Evolutionary conservation across 2,329 filamentous ascomycete species (phyloP).

Genomic region (Thielaviopsis populi): DNA sequence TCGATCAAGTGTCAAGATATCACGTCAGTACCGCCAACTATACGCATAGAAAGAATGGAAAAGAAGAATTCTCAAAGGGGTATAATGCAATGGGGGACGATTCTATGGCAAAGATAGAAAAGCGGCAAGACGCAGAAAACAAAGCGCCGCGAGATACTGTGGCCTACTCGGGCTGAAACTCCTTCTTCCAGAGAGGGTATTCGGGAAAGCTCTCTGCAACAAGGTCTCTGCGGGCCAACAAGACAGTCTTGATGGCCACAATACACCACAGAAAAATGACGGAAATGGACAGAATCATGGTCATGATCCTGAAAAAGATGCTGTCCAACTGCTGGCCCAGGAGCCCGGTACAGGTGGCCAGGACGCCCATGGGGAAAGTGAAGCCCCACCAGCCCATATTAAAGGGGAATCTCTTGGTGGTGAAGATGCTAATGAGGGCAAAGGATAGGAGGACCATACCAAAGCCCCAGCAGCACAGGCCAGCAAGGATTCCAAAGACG

Average conservation of each 20-base stretch:
- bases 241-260: conserved; percentile 27
- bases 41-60: not conserved
- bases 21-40: not conserved
- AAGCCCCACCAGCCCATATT: conserved; percentile 36
- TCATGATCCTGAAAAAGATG: conserved; percentile 29
- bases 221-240: conserved; percentile 21
- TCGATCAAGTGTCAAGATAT: not conserved
- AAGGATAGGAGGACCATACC: conserved; percentile 31
- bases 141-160: not conserved
- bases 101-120: not conserved
- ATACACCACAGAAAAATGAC: conserved; percentile 31
- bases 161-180: conserved; percentile 15
- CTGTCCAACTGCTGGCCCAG: conserved; percentile 30
- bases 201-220: conserved; percentile 16
- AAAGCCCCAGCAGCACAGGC: conserved; percentile 32
- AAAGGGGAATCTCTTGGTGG: conserved; percentile 29
- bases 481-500: conserved; percentile 37
- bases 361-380: conserved; percentile 32
- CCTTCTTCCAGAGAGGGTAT: conserved; percentile 16
- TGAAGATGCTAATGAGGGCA: conserved; percentile 29
- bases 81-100: not conserved
- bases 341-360: conserved; percentile 28
- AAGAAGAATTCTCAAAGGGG: not conserved
- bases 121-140: not conserved
- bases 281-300: conserved; percentile 27